phyloP scores from a whole-genome alignment of 2,329 filamentous ascomycete species.

The Lasiodiplodia sp. region DNA sequence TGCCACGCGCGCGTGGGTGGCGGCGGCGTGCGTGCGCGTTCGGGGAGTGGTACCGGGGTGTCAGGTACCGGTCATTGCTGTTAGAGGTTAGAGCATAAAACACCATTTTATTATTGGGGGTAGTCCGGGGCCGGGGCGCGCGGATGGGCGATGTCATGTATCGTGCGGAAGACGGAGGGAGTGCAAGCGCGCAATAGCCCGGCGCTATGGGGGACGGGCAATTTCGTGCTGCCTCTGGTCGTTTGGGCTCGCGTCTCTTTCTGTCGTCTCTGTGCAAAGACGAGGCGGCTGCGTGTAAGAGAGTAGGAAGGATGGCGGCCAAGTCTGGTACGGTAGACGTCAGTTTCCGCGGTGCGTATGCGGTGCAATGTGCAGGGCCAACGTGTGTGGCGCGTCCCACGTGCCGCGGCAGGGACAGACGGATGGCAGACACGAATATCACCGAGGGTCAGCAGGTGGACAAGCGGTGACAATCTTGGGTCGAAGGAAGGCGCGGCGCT shows the following conservation, averaged over 20 bases:
- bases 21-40: not conserved
- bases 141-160: not conserved
- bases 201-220: not conserved
- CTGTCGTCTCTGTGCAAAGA: no score
- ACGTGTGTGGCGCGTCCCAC: constrained; percentile 10
- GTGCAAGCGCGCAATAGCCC: not conserved
- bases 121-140: not conserved
- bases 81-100: not conserved
- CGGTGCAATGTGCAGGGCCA: not conserved
- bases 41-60: not conserved
- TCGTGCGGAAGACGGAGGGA: not conserved
- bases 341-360: not conserved
- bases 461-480: not conserved
- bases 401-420: not conserved
- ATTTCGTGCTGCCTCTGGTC: not conserved
- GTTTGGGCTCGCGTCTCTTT: no score
- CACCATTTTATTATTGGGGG: not conserved
- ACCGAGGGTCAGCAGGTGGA: not conserved
- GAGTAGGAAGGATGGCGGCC: not conserved
- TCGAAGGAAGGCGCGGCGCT: not conserved
- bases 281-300: not conserved
- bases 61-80: not conserved
- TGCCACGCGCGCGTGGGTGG: not conserved
- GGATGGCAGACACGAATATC: not conserved
- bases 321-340: not conserved